Evolutionary conservation across 306 rosid species (phyloP), one percentile per base, ranked within the genome.

Genomic region (Castanospermum australe): DNA sequence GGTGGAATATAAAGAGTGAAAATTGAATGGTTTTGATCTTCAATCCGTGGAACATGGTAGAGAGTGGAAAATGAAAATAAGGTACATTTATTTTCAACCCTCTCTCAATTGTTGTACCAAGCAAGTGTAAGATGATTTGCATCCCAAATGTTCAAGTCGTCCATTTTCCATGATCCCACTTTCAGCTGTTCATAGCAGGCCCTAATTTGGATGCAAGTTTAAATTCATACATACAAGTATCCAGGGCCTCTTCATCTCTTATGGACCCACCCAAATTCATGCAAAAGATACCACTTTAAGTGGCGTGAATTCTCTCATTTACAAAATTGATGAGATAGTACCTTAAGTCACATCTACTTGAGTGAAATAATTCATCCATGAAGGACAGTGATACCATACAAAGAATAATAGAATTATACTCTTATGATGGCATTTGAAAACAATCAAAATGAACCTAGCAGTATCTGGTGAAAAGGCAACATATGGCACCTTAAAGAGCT

Each of bases 401-500:
- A 79, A 69, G 51, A 59, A 62, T 20, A 74, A 44, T 4, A 52
- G 57, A 83, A 73, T 54, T 48, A 57, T 57, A 67, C 51, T 59
- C 48, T 52, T 54, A 33, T 32, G 50, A 61, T 48, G 73, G 42
- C 52, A 67, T 39, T 71, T 74, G 39, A 59, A 56, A 30, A 65
- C 14, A 41, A 65, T 61, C 48, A 60, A 55, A 71, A 24, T 13
- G 41, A 14, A 35, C 9, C 28, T 41, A 70, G 30, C 36, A 28
- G 8, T 73, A 78, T 36, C 36, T 20, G 69, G 44, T 45, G 28
- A 45, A 67, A 52, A 7, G 51, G 60, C 10, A 62, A 63, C 52
- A 83, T 22, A 79, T 70, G 67, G 60, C 42, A 82, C 77, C 66
- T 75, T 71, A n/a, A 71, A 57, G 30, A 63, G 54, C 50, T 42